Evolutionary conservation across 2,329 filamentous ascomycete genomes (phyloP), one percentile per base, ranked within the genome.

Genomic region (Botryotinia globosa): DNA sequence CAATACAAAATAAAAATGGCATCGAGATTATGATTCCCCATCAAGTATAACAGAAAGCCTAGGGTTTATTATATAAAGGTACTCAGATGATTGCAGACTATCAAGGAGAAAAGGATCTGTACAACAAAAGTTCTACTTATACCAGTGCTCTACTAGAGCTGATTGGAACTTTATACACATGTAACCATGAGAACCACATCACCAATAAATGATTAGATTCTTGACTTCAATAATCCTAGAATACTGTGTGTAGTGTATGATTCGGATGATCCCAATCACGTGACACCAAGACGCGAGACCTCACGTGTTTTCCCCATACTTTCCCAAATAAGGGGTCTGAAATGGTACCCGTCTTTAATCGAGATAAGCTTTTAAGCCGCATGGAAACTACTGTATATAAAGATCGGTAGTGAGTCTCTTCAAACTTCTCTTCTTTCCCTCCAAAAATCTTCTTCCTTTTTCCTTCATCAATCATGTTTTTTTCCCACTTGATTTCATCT

Each of bases 291-390:
- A 37, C 18, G 18, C 16, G 39, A 22, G 22, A 4, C 5, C 18
- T 56, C 65, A 67, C 65, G 34, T 67, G 64, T 39, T 51, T 56
- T 64, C 71, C 66, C 71, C 71, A 69, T 69, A 72, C 67, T 62
- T 62, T 67, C 25, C 16, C 14, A 22, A 65, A 56, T 45, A 45
- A 71, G 48, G 69, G 69, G 63, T 54, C 65, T 58, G 48, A 67
- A n/a, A 42, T 42, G 71, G 71, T 51, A 72, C 71, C 20, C 58
- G 42, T 63, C 42, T 65, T 34, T 64, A 64, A 71, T 63, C 42
- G 18, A 61, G 48, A 73, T 77, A 77, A 77, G 75, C 71, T 77
- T 77, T 77, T 77, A 74, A 77, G 76, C 73, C 73, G 64, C 73
- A 74, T 71, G 34, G 51, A n/a, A 67, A 10, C 48, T 42, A 56